Evolutionary conservation across 192 early-diverging fungal species (phyloP), one percentile per base, ranked within the genome.

Genomic region (Rhizoclosmatium sp.): DNA sequence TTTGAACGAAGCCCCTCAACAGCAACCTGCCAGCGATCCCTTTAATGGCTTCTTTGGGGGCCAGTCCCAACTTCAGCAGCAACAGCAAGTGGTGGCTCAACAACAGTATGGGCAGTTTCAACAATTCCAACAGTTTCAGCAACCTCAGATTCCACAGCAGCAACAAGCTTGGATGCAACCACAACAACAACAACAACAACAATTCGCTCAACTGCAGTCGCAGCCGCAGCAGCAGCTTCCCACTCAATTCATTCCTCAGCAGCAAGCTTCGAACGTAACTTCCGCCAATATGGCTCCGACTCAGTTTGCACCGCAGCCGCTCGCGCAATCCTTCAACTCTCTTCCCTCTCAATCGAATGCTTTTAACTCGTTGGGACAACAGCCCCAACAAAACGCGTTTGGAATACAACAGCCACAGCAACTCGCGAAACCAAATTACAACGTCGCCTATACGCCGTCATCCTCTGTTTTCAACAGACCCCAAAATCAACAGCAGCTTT

Each of bases 341-440:
- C 51, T 12, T 9, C 51, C 51, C 5, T 54, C 51, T 12, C 31
- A 31, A 31, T 31, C 82, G 40, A 67, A 84, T 49, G 58, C 81
- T 65, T 73, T 83, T 69, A 79, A 82, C 49, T 78, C 83, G 10
- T 78, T 79, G 47, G 9, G 47, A 69, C 49, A 49, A 39, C 70
- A 72, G 39, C 49, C 56, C 3, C 70, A 72, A 44, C 72, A 75
- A 65, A 12, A 60, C 44, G 44, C 46, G 39, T 12, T 47, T 14
- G 14, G 9, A 46, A 21, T 10, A 21, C 72, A 75, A 65, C 60
- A 46, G 59, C 56, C 4, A 0, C 72, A 75, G 40, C 59, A 62
- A 21, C 39, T 39, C 5, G 48, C 39, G 19, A 56, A 56, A 71
- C 69, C 69, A 48, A 71, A 71, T 49, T 71, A 71, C 48, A 71